Conservation (phyloP, 2,329 filamentous ascomycete species). For the Diaporthe capsici region DNA sequence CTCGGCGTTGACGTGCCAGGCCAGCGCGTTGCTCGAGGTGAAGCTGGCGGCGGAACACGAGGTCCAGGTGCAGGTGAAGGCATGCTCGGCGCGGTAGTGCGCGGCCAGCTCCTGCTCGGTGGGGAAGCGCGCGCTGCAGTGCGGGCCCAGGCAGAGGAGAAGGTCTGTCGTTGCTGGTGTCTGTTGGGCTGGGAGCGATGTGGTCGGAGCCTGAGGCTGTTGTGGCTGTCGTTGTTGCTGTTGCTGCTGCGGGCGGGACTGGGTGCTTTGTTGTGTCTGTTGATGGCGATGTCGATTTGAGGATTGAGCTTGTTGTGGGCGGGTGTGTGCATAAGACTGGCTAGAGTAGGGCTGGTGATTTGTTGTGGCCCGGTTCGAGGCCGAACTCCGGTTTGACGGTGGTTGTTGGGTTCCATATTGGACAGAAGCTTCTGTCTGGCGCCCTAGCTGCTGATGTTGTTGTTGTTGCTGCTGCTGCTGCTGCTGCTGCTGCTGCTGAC, state of each 20-base stretch:
- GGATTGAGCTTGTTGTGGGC: neutral
- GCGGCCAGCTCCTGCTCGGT: constrained; percentile 29
- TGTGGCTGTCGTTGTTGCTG: neutral
- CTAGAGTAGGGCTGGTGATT: neutral
- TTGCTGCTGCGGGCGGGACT: neutral
- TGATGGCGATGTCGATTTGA: neutral
- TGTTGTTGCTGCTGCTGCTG: neutral
- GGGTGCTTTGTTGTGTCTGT: neutral
- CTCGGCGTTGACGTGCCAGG: constrained; percentile 60
- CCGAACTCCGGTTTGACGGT: neutral
- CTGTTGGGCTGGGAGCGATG: constrained; percentile 5
- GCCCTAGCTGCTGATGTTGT: neutral
- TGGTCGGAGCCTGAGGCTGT: neutral
- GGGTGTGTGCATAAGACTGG: neutral
- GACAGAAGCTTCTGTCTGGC: neutral
- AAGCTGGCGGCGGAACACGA: constrained; percentile 55
- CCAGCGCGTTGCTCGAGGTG: constrained; percentile 54
- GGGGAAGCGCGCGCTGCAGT: constrained; percentile 36
- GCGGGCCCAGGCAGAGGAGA: constrained; percentile 35
- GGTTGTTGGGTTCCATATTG: neutral
- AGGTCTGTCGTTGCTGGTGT: constrained; percentile 2
- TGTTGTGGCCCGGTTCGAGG: neutral
- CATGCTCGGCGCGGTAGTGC: constrained; percentile 48
- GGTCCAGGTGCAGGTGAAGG: constrained; percentile 57
- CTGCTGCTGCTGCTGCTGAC: neutral